Evolutionary conservation across 108 stramenopile species (phyloP), one percentile per base, ranked within the genome.

Genomic region (Skeletonema tropicum): DNA sequence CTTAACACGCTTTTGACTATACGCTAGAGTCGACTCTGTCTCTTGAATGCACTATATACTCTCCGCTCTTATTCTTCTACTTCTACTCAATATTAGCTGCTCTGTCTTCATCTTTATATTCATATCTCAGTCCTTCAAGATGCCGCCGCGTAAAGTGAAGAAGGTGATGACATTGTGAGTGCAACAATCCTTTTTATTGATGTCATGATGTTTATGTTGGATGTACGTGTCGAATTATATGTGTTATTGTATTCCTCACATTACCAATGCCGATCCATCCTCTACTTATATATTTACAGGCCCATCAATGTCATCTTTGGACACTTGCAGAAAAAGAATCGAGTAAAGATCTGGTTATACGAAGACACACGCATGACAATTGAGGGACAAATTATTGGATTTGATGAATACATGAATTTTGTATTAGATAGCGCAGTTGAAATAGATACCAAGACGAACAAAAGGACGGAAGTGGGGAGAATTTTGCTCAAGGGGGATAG

Each of bases 401-500:
- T 95, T 81, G 92, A 94, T 73, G 94, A 95, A 80, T 99, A 97
- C 89, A 82, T 82, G 81, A 82, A 82, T 66, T 72, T 82, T 58
- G 81, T 96, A 7, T 76, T 99, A 82, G 98, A 99, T 62, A 95
- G 96, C 46, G 99, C 99, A 8, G 88, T 92, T 26, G 98, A 99
- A 86, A 86, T 97, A 52, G 91, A 94, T 66, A 70, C 82, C 30
- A 91, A 90, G 68, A 76, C 75, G 10, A 87, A 86, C 23, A 87
- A 85, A 48, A 87, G 84, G 70, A 82, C 65, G n/a, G 82, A 89
- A 57, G 84, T 98, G 5, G 94, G 94, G 29, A 81, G 98, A 52
- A 98, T 99, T 77, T 85, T 99, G 86, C 88, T 99, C 33, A 99
- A 99, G 88, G 99, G 99, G 17, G 99, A 99, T 88, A 83, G 92